phyloP scores from a whole-genome alignment of 495 filamentous ascomycete species.

The Daldinia vernicosa region DNA sequence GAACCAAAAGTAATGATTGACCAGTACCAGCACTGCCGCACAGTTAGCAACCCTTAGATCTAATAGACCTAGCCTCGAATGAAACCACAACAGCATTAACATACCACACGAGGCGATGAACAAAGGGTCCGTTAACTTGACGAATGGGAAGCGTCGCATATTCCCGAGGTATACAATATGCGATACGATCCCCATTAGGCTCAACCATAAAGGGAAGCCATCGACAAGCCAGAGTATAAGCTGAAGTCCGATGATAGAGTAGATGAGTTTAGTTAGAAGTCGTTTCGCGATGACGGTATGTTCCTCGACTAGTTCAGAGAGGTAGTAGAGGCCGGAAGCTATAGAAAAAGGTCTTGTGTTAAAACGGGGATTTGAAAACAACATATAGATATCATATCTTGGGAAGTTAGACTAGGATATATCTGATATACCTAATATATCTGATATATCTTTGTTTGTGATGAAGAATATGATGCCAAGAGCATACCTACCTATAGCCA shows the following conservation, averaged over 20 bases:
- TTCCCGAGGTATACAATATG: constrained; percentile 93
- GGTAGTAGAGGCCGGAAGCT: constrained; percentile 98
- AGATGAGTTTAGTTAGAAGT: constrained; percentile 84
- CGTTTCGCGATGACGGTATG: constrained; percentile 92
- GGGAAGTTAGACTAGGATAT: not conserved
- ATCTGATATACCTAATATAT: too few relatives aligned
- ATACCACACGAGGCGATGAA: constrained; percentile 85
- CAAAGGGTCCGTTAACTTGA: constrained; percentile 86
- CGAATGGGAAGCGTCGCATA: constrained; percentile 84
- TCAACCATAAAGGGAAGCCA: constrained; percentile 79
- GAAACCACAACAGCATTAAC: constrained; percentile 12
- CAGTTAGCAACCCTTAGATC: constrained; percentile 23
- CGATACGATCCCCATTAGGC: constrained; percentile 77
- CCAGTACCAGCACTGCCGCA: constrained; percentile 72
- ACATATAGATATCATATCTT: not conserved
- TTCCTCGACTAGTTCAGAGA: constrained; percentile 97
- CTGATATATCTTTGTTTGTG: too few relatives aligned
- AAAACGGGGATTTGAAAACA: constrained; percentile 12
- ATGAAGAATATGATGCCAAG: constrained; percentile 1
- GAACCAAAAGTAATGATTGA: constrained; percentile 99
- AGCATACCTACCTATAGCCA: constrained; percentile 91
- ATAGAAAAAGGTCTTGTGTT: constrained; percentile 14
- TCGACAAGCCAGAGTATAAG: constrained; percentile 80
- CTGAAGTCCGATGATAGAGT: constrained; percentile 79
- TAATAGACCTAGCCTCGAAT: not conserved